These are phyloP conservation scores for Vararia minispora DNA, from an alignment of 768 basidiomycete species.

Conservation along the genomic window DNA sequence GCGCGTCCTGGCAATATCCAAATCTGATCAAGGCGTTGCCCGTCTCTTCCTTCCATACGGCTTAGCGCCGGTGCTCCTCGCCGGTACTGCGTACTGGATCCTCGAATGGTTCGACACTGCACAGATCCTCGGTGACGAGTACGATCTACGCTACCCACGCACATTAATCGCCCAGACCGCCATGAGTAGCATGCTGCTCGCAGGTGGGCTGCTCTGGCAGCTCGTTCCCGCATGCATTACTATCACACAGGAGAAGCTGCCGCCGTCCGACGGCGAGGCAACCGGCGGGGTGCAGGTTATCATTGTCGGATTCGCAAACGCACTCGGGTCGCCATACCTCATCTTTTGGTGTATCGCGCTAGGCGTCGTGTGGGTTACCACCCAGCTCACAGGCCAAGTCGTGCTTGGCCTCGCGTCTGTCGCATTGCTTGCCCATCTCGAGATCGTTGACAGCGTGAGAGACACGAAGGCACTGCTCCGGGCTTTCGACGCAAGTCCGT, in stretches of 20 bases:
- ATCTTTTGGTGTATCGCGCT: constrained; percentile 69
- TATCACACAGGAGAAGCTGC: constrained; percentile 26
- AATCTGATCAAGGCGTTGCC: constrained; percentile 68
- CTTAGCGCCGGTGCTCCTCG: constrained; percentile 45
- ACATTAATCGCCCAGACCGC: constrained; percentile 53
- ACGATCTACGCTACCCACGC: constrained; percentile 37
- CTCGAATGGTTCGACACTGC: constrained; percentile 70
- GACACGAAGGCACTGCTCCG: constrained; percentile 50
- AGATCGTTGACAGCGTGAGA: constrained; percentile 70
- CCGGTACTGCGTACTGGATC: constrained; percentile 62
- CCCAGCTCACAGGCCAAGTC: constrained; percentile 77
- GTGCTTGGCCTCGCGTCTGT: constrained; percentile 52
- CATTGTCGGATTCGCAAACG: constrained; percentile 81
- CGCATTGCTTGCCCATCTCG: constrained; percentile 66
- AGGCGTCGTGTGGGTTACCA: constrained; percentile 47
- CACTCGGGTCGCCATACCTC: constrained; percentile 81
- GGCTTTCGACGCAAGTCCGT: constrained; percentile 38
- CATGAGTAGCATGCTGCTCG: constrained; percentile 38
- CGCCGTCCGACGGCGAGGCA: constrained; percentile 12
- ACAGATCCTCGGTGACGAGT: constrained; percentile 28
- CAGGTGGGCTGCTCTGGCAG: constrained; percentile 60
- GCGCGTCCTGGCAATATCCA: constrained; percentile 50
- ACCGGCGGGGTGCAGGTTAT: constrained; percentile 33
- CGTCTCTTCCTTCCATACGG: constrained; percentile 48
- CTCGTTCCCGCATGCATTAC: constrained; percentile 64